A percentile compares a stretch with the other conserved stretches of the same genome.
phyloP scores from a whole-genome alignment of 306 rosid genomes.

The Glycine tomentella region DNA sequence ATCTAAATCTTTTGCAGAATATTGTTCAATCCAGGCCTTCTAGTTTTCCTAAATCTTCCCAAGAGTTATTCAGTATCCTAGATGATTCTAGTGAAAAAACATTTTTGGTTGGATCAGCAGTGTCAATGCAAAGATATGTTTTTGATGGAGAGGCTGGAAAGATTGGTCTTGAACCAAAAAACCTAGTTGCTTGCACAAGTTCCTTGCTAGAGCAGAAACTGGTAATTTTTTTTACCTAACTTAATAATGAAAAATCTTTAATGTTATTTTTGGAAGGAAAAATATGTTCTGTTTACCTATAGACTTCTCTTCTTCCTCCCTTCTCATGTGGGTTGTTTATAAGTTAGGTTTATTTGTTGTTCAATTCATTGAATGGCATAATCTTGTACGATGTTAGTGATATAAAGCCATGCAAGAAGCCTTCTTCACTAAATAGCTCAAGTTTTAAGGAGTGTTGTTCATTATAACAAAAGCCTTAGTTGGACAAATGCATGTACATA shows the following conservation, averaged over 20 bases:
- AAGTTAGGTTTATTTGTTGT: conserved; percentile 22
- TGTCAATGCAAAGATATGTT: conserved; percentile 75
- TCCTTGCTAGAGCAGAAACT: conserved; percentile 88
- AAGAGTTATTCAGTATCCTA: conserved; percentile 75
- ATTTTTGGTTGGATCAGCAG: conserved; percentile 74
- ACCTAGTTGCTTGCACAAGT: conserved; percentile 90
- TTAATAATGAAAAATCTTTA: neutral
- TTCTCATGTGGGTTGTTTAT: neutral
- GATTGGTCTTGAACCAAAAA: conserved; percentile 83
- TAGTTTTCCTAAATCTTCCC: conserved; percentile 74
- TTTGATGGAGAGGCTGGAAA: conserved; percentile 91
- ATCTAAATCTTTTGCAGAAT: conserved; percentile 63
- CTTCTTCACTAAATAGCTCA: conserved; percentile 2
- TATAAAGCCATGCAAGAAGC: neutral
- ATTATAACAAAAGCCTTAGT: no score
- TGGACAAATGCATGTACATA: no score
- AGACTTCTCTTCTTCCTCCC: neutral
- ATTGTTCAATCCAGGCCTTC: conserved; percentile 77
- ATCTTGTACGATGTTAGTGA: conserved; percentile 12
- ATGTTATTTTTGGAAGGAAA: no score
- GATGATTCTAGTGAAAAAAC: conserved; percentile 93
- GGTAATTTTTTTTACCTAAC: conserved; percentile 54
- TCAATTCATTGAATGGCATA: conserved; percentile 21
- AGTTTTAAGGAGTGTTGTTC: neutral
- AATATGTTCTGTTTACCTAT: neutral